A percentile compares a stretch with the other conserved stretches of the same genome.
Evolutionary conservation across 202 grass and related monocot genomes (phyloP).

Genomic region (Dendrocalamus latiflorus): DNA sequence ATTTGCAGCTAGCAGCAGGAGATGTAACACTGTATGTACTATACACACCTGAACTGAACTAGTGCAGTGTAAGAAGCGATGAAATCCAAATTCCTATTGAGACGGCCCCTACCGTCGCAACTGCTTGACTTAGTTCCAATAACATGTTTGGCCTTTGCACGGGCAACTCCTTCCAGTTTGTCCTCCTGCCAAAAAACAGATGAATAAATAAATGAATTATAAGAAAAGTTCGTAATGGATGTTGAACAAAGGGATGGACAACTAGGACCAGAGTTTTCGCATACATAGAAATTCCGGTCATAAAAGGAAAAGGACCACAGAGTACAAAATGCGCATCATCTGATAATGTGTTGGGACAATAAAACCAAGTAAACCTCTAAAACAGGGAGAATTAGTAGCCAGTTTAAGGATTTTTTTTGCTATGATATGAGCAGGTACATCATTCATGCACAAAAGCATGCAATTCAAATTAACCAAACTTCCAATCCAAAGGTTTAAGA

Average conservation of each 20-base stretch:
- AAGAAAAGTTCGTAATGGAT: neutral
- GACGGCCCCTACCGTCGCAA: conserved; percentile 67
- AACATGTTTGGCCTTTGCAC: conserved; percentile 58
- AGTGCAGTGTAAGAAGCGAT: conserved; percentile 55
- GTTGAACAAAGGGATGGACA: neutral
- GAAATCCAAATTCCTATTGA: conserved; percentile 83
- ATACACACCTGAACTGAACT: conserved; percentile 26
- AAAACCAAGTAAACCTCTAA: neutral
- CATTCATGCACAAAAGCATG: neutral
- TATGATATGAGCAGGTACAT: neutral
- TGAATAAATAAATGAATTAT: neutral
- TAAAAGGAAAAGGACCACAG: neutral
- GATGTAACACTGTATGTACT: neutral
- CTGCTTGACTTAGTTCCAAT: conserved; percentile 87
- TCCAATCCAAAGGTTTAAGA: conserved; percentile 12
- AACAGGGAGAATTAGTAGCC: neutral
- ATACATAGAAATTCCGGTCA: neutral
- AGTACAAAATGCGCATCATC: neutral
- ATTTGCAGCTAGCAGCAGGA: conserved; percentile 21
- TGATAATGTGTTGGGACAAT: neutral
- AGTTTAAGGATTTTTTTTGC: neutral
- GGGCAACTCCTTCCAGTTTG: conserved; percentile 85
- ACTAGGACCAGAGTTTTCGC: neutral
- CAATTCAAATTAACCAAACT: neutral
- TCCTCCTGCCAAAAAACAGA: conserved; percentile 48